Evolutionary conservation across 768 basidiomycete genomes (phyloP).

Genomic region (Amanita subjunquillea): DNA sequence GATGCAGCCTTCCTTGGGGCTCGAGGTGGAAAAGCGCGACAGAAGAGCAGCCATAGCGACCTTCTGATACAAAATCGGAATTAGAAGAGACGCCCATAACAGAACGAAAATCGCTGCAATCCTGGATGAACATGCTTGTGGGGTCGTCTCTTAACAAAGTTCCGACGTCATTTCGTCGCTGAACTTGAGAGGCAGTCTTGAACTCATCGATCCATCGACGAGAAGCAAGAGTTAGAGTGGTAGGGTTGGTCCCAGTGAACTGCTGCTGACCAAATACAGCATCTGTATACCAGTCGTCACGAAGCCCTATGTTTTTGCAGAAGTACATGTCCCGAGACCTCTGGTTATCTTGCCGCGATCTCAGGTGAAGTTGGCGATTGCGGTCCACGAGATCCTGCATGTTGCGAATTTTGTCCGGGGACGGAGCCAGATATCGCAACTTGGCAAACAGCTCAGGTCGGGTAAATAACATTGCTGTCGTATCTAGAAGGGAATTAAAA

Average conservation of each 20-base stretch:
- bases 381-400: background rate
- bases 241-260: slow-evolving; percentile 20
- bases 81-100: slow-evolving; percentile 4
- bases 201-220: slow-evolving; percentile 12
- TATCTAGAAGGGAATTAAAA: background rate
- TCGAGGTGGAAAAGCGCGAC: slow-evolving; percentile 19
- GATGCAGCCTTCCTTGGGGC: slow-evolving; percentile 16
- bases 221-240: slow-evolving; percentile 15
- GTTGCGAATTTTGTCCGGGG: background rate
- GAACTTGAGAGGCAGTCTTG: background rate
- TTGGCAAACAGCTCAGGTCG: background rate
- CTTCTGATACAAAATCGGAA: slow-evolving; percentile 9
- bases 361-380: background rate
- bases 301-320: slow-evolving; percentile 17
- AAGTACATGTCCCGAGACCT: slow-evolving; percentile 13
- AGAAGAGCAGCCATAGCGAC: slow-evolving; percentile 17
- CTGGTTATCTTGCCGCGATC: background rate
- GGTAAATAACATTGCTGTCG: background rate
- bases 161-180: background rate
- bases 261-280: slow-evolving; percentile 20
- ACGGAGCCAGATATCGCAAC: background rate
- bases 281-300: slow-evolving; percentile 21
- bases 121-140: background rate
- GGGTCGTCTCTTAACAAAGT: background rate
- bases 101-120: background rate